Conservation (phyloP, 2,329 filamentous ascomycete genomes). For the Colletotrichum tanaceti region DNA sequence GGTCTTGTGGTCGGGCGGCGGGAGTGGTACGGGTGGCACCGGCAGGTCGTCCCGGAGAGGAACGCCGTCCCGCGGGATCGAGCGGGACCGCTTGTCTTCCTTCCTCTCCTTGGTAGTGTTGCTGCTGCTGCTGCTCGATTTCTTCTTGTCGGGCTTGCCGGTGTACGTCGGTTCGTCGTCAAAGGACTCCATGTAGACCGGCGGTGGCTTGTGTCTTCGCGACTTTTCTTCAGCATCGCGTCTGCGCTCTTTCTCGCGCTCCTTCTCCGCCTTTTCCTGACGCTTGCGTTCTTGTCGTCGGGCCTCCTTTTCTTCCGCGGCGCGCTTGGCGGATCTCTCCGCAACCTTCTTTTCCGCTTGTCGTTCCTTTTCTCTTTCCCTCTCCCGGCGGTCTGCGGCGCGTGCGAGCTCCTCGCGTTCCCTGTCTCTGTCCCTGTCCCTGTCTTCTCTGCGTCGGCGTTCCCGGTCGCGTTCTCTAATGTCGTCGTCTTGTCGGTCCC, state of each 20-base stretch:
- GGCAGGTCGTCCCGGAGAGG: constrained; percentile 16
- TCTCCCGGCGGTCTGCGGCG: constrained; percentile 3
- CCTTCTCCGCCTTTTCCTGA: constrained; percentile 47
- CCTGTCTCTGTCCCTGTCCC: no score
- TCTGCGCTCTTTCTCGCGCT: constrained; percentile 53
- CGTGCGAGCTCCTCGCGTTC: constrained; percentile 40
- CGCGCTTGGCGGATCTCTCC: constrained; percentile 42
- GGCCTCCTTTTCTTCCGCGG: constrained; percentile 47
- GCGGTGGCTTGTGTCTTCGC: constrained; percentile 44
- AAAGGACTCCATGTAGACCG: constrained; percentile 51
- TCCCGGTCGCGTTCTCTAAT: constrained; percentile 51
- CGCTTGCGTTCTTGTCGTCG: constrained; percentile 51
- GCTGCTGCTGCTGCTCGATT: constrained; percentile 46
- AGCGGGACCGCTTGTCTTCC: constrained; percentile 37
- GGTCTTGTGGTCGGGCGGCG: constrained; percentile 12
- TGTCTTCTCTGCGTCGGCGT: constrained; percentile 40
- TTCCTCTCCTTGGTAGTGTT: constrained; percentile 49
- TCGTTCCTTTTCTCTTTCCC: constrained; percentile 34
- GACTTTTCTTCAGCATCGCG: constrained; percentile 52
- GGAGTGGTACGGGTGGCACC: constrained; percentile 15
- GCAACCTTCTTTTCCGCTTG: constrained; percentile 39
- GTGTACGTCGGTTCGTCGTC: constrained; percentile 46
- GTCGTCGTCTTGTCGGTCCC: constrained; percentile 55
- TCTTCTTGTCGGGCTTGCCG: constrained; percentile 53
- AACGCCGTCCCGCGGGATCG: constrained; percentile 24